phyloP scores from a whole-genome alignment of 306 rosid genomes.

The Canavalia ensiformis region DNA sequence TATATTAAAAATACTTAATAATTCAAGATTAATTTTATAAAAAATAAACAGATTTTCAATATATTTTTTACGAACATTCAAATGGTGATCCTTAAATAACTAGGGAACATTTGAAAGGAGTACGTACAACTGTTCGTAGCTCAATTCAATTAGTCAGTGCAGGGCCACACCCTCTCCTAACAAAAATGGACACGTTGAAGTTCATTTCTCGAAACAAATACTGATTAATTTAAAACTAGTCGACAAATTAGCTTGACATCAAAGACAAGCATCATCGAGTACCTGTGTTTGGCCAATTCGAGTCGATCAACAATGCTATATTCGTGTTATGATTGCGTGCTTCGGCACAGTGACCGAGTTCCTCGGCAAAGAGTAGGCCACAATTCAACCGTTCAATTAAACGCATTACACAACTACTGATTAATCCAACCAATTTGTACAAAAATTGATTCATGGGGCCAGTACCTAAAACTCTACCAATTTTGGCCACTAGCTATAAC shows the following conservation, averaged over 20 bases:
- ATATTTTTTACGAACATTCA: too few relatives aligned
- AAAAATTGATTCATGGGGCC: constrained; percentile 13
- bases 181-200: neutral
- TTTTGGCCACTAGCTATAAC: too few relatives aligned
- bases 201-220: constrained; percentile 18
- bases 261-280: constrained; percentile 26
- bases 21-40: too few relatives aligned
- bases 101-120: neutral
- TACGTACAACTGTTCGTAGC: neutral
- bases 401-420: neutral
- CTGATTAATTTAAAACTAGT: neutral
- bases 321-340: neutral
- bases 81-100: too few relatives aligned
- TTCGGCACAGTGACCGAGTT: neutral
- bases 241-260: constrained; percentile 23
- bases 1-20: too few relatives aligned
- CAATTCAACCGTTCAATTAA: constrained; percentile 9
- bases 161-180: constrained; percentile 24
- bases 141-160: neutral
- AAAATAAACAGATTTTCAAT: too few relatives aligned
- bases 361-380: neutral
- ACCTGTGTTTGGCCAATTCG: neutral
- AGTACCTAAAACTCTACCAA: neutral
- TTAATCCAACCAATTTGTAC: constrained; percentile 16
- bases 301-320: constrained; percentile 2